Base-by-base conservation (phyloP, 23 red algal genomes). In the Chondrus crispus region DNA sequence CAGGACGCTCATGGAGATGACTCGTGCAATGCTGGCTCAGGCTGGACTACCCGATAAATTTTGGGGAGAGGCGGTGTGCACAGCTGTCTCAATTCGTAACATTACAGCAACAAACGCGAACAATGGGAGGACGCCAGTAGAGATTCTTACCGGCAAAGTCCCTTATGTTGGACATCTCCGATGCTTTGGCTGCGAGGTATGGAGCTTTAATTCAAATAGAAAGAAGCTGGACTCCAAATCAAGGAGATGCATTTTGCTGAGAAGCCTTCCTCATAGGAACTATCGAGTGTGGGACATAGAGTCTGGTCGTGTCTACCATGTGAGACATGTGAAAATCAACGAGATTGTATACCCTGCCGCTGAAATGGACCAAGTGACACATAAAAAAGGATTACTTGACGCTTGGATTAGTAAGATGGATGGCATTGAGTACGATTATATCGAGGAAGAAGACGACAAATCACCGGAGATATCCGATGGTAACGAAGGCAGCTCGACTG, bases 131-230 rank as follows among this genome's bases (percentile, higher is more conserved):
- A 47, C 74, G 14, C 74, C 74, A 20, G 30, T 46, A 46, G 13
- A 80, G 51, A 46, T 30, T 32, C 52, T 54, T 29, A 80, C 41
- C 20, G 74, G 74, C 20, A 47, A 80, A 50, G 74, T 50, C 41
- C 74, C 38, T 49, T 46, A 49, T 38, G 0, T 80, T 29, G 74
- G 35, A 32, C 74, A 80, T 47, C 74, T 80, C 30, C 2, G 38
- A 2, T 38, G 45, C 74, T 80, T 87, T 80, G 74, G 74, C 30
- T 46, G 74, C 74, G 38, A 46, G 37, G 50, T 46, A 50, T 80
- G 3, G 74, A 2, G 19, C 30, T 46, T 32, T 10, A 32, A 32
- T 28, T 18, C 74, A 49, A 2, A 80, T 29, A 80, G 20, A 19
- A 49, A 45, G 30, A 80, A 47, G 48, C 48, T 80, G 46, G 74